These are phyloP conservation scores for Trichoderma asperellum DNA, from an alignment of 2,329 filamentous ascomycete genomes.

Conservation along the genomic window DNA sequence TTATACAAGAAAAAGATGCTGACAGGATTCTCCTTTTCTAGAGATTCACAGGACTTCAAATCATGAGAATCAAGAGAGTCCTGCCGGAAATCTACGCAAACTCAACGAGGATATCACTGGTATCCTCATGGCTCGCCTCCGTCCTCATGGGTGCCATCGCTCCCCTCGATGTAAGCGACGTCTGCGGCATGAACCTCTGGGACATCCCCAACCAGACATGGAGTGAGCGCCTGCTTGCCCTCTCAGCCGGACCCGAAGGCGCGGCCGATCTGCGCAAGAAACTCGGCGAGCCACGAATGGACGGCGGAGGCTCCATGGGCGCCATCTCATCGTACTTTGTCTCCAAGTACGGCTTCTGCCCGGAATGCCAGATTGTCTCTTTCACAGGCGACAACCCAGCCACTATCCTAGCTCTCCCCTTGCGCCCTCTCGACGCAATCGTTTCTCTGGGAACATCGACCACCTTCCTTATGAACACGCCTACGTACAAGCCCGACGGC, in stretches of 20 bases:
- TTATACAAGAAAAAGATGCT: neutral
- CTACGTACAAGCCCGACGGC: constrained; percentile 85
- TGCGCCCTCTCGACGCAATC: constrained; percentile 87
- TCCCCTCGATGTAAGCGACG: constrained; percentile 90
- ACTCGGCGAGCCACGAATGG: constrained; percentile 77
- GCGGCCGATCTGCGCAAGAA: constrained; percentile 70
- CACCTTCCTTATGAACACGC: constrained; percentile 96
- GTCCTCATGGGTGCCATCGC: constrained; percentile 84
- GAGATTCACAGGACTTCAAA: constrained; percentile 97
- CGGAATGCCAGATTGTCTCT: constrained; percentile 75
- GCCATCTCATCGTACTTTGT: constrained; percentile 78
- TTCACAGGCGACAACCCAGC: constrained; percentile 97
- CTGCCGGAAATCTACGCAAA: constrained; percentile 79
- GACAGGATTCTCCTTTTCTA: constrained; percentile 40
- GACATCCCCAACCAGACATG: constrained; percentile 77
- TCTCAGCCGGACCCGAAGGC: constrained; percentile 70
- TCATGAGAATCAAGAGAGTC: constrained; percentile 81
- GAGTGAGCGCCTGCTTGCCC: constrained; percentile 73
- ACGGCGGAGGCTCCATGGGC: constrained; percentile 81
- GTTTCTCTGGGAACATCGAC: constrained; percentile 94
- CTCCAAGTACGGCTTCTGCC: constrained; percentile 73
- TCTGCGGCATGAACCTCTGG: constrained; percentile 97
- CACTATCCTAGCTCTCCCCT: constrained; percentile 87
- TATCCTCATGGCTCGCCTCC: constrained; percentile 93
- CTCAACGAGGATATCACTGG: constrained; percentile 85